Evolutionary conservation across 2,329 filamentous ascomycete genomes (phyloP), one percentile per base, ranked within the genome.

Genomic region (Talaromyces sp.): DNA sequence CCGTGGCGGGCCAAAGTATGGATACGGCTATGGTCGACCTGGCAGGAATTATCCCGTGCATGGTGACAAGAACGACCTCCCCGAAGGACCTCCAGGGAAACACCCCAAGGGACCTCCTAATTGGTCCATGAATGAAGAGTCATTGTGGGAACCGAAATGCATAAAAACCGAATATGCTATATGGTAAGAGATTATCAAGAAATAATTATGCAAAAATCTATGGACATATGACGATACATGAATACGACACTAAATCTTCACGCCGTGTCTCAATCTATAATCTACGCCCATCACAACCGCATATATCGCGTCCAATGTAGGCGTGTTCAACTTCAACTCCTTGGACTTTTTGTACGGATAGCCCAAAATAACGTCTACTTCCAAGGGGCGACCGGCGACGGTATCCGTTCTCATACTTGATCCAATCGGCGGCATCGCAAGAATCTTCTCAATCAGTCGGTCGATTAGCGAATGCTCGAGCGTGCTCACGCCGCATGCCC

Each of bases 341-440:
- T 66, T 64, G 4, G 65, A 64, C 19, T 66, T 66, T 43, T 63
- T 63, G 14, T 50, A 64, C 13, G 65, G 65, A 62, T 66, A 64
- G 9, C 68, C 81, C 27, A 83, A 66, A 31, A 83, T 82, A 0
- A 82, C 78, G 62, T 82, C 80, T n/a, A 82, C 74, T 68, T 82
- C 81, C 74, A 82, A 73, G 2, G 76, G 74, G 33, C 78, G 70
- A 1, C 78, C 78, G 57, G 73, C 76, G 60, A 77, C 76, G 45
- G 72, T 75, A 65, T 83, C 81, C 0, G 74, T 75, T 66, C 81
- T 78, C 81, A 82, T 83, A 66, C 79, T 82, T 59, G 77, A 81
- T 24, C 72, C 75, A 52, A 82, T 76, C 0, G 72, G 72, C 1
- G 76, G 75, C 74, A 82, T 74, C 0, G 71, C 71, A 24, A 77